Conservation (phyloP, 2,329 filamentous ascomycete genomes). For the Pseudogymnoascus sp. region DNA sequence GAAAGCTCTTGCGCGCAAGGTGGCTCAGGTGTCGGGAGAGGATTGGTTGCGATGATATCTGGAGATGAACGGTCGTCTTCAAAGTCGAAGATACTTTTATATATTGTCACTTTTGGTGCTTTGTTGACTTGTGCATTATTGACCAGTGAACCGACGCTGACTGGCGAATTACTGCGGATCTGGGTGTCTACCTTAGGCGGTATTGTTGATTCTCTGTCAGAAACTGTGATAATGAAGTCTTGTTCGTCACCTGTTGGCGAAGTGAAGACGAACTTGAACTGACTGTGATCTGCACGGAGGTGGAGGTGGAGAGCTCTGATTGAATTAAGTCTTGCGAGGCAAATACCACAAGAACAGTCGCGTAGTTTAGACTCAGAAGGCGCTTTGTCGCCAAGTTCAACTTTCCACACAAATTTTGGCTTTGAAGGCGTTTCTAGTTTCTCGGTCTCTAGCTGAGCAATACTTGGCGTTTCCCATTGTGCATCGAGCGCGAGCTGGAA, state of each 20-base stretch:
- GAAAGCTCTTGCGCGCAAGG: neutral
- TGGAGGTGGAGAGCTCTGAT: neutral
- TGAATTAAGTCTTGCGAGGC: neutral
- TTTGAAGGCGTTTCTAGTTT: neutral
- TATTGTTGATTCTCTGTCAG: neutral
- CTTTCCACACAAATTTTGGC: neutral
- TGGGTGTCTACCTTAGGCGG: neutral
- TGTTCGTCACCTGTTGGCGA: neutral
- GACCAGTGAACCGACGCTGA: neutral
- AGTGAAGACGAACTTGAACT: neutral
- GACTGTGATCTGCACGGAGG: neutral
- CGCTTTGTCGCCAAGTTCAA: neutral
- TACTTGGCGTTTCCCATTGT: neutral
- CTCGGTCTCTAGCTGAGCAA: neutral
- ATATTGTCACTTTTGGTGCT: neutral
- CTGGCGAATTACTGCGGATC: neutral
- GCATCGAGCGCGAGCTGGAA: constrained; percentile 1
- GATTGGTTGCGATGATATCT: neutral
- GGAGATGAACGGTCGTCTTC: neutral
- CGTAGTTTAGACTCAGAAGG: neutral
- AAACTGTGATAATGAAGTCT: neutral
- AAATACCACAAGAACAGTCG: neutral
- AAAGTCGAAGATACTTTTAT: neutral
- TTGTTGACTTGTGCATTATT: neutral
- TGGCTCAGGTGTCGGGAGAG: neutral